A percentile compares a stretch with the other conserved stretches of the same genome.
Evolutionary conservation across 441 rosid species (phyloP).

Genomic region (Oxalis stricta): DNA sequence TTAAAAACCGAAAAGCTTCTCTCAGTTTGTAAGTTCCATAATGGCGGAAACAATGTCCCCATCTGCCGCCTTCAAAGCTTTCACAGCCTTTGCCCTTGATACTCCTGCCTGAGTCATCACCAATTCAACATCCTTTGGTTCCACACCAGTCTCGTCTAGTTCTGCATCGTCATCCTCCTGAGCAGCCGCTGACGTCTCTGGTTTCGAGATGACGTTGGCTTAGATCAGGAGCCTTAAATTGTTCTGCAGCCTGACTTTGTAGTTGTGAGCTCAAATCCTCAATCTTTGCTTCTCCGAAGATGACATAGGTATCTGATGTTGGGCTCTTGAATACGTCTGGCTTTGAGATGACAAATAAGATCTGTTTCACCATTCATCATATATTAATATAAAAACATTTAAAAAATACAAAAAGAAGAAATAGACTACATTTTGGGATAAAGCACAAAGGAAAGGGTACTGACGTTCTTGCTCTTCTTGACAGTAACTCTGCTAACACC

Average conservation of each 20-base stretch:
- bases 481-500: conserved; percentile 82
- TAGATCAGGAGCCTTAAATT: conserved; percentile 63
- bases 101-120: conserved; percentile 88
- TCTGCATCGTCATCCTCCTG: conserved; percentile 75
- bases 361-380: conserved; percentile 39
- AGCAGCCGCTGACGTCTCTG: conserved; percentile 41
- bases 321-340: conserved; percentile 91
- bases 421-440: neutral
- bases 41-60: conserved; percentile 79
- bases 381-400: neutral
- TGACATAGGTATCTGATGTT: conserved; percentile 59
- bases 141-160: conserved; percentile 59
- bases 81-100: conserved; percentile 53
- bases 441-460: conserved; percentile 5
- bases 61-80: conserved; percentile 48
- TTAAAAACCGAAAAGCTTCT: neutral
- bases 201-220: conserved; percentile 48
- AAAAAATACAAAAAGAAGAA: neutral
- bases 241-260: conserved; percentile 76
- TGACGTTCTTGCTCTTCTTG: conserved; percentile 74
- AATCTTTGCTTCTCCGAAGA: conserved; percentile 83
- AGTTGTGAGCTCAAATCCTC: conserved; percentile 79
- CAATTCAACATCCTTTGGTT: conserved; percentile 69
- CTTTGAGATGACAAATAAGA: conserved; percentile 63
- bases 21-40: conserved; percentile 72